A percentile compares a stretch with the other conserved stretches of the same genome.
These are phyloP conservation scores for Coemansia sp. DNA, from an alignment of 192 early-diverging fungal genomes.

Conservation along the genomic window DNA sequence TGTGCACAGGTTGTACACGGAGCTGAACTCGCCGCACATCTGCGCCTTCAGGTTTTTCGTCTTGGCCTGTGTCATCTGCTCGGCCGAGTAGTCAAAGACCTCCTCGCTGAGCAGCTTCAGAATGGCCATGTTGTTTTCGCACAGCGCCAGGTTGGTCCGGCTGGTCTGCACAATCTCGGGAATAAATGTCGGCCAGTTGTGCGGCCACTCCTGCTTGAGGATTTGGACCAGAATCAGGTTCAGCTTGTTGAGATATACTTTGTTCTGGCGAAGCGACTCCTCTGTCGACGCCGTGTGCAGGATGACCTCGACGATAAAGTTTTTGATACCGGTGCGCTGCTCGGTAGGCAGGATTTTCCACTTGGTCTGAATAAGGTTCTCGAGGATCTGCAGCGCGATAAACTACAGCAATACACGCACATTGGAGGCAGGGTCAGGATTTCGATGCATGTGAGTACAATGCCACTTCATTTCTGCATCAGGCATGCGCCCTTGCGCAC, in stretches of 20 bases:
- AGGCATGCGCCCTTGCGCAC: no score
- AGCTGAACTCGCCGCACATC: constrained; percentile 93
- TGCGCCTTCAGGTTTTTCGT: constrained; percentile 90
- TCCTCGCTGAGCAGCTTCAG: constrained; percentile 98
- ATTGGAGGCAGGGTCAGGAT: no score
- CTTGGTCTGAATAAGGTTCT: constrained; percentile 91
- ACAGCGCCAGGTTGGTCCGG: constrained; percentile 84
- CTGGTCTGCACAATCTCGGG: constrained; percentile 96
- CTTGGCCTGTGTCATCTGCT: constrained; percentile 97
- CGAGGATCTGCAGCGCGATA: constrained; percentile 90
- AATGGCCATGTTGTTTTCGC: constrained; percentile 99
- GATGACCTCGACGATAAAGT: constrained; percentile 91
- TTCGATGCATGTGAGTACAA: no score
- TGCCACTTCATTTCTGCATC: no score
- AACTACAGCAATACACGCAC: no score
- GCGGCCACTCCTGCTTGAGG: constrained; percentile 99
- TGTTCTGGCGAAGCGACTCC: constrained; percentile 66
- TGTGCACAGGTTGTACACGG: constrained; percentile 91
- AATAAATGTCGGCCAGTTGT: constrained; percentile 98
- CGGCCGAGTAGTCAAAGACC: constrained; percentile 98
- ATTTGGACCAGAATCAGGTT: constrained; percentile 99
- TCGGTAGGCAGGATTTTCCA: constrained; percentile 92
- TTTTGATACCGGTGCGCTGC: constrained; percentile 83
- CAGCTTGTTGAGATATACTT: constrained; percentile 79
- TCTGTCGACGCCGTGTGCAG: constrained; percentile 90